Evolutionary conservation across 495 filamentous ascomycete genomes (phyloP), one percentile per base, ranked within the genome.

Genomic region (Lophiostoma macrostomum): DNA sequence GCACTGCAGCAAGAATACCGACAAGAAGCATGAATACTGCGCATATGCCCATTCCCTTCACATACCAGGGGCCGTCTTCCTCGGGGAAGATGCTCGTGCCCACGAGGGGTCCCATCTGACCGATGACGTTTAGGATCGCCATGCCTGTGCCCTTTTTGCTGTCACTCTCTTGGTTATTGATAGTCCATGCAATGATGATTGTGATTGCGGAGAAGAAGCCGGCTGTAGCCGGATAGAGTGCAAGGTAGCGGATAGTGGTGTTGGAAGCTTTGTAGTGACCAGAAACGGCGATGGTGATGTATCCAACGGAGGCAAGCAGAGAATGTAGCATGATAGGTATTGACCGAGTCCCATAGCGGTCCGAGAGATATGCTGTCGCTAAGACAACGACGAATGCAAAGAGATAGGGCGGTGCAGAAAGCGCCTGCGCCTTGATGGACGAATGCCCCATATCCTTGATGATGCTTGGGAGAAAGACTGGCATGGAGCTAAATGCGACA

Each of bases 391-490:
- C 54, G 57, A 93, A 91, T 0, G 86, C 80, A 19, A 87, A 71
- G 52, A 95, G 81, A 69, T 88, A 94, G 0, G 88, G 87, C 2
- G 88, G 89, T 0, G 87, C 86, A 11, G 84, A 86, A 24, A 94
- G 81, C 0, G 86, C 88, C 66, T 95, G 90, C 1, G 90, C 80
- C 45, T 84, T 73, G 50, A 90, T 77, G 12, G 77, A 67, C 5
- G 76, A 80, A 68, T 84, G 89, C n/a, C 87, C 88, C 84, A 91
- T 90, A 38, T 83, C 77, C 47, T 78, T 73, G 14, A 91, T 74
- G 61, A 94, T 90, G 12, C 85, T 85, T 0, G 90, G 90, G 0
- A 95, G 74, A 61, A 94, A 95, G 4, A 93, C 86, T 0, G 90
- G 88, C 14, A 96, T 78, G 7, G 86, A 90, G 23, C 85, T 82